Evolutionary conservation across 148 eudicot species (phyloP).

Genomic region (Fagopyrum tataricum): DNA sequence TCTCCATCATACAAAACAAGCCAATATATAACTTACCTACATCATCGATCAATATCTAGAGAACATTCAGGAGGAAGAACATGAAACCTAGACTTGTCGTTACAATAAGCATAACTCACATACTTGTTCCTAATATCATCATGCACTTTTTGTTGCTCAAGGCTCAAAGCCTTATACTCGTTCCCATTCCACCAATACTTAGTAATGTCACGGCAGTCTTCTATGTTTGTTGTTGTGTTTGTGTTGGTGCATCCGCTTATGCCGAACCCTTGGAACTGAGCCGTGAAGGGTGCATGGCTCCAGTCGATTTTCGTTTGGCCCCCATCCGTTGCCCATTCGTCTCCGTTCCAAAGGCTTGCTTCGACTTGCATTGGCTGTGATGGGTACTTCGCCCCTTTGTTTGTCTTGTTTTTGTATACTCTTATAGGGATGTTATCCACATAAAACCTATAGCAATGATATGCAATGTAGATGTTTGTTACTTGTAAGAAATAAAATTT

Average conservation of each 20-base stretch:
- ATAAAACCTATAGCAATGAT: conserved; percentile 21
- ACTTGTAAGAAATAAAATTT: too few relatives aligned
- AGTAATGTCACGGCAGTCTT: not conserved
- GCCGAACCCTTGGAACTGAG: conserved; percentile 24
- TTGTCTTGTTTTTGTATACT: conserved; percentile 22
- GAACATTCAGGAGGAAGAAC: conserved; percentile 9
- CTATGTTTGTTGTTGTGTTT: not conserved
- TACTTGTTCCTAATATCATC: not conserved
- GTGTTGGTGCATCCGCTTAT: conserved; percentile 23
- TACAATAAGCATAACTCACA: conserved; percentile 4
- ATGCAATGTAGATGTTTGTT: not conserved
- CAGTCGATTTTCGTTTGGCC: conserved; percentile 27
- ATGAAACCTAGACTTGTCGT: conserved; percentile 6
- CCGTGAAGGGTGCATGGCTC: conserved; percentile 25
- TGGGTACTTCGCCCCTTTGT: conserved; percentile 24
- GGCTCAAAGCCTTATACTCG: not conserved
- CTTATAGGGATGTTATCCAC: conserved; percentile 31
- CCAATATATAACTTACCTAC: not conserved
- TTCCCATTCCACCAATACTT: conserved; percentile 10
- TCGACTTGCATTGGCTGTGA: conserved; percentile 20
- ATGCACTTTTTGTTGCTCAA: not conserved
- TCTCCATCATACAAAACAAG: not conserved
- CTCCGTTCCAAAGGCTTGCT: conserved; percentile 30
- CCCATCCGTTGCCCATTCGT: conserved; percentile 27
- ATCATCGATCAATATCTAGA: not conserved